These are phyloP conservation scores for Irpex sp. DNA, from an alignment of 1,284 basidiomycete species.

Conservation along the genomic window DNA sequence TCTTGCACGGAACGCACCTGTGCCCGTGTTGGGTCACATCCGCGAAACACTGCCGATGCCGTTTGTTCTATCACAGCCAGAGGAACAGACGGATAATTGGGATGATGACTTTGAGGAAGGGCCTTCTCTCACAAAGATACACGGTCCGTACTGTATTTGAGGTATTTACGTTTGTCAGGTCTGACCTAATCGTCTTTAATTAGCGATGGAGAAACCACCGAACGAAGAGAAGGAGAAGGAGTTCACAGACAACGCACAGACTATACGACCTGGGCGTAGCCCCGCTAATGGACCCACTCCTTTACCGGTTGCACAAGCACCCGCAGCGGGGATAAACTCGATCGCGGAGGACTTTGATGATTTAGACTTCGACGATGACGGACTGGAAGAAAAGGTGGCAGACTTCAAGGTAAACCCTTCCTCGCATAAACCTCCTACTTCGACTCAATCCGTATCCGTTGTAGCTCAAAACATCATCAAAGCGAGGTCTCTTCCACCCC, in stretches of 20 bases:
- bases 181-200: neutral
- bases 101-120: conserved; percentile 97
- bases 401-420: conserved; percentile 65
- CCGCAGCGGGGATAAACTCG: conserved; percentile 53
- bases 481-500: conserved; percentile 80
- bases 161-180: conserved; percentile 10
- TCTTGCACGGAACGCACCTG: conserved; percentile 12
- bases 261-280: conserved; percentile 71
- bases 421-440: neutral
- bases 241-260: conserved; percentile 68
- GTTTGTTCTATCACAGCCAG: conserved; percentile 56
- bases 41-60: conserved; percentile 31
- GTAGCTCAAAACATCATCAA: conserved; percentile 72
- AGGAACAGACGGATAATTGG: conserved; percentile 92
- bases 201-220: conserved; percentile 59
- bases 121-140: conserved; percentile 82
- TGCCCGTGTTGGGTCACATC: conserved; percentile 22
- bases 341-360: conserved; percentile 92
- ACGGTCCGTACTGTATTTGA: conserved; percentile 40
- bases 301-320: conserved; percentile 56
- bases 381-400: conserved; percentile 71
- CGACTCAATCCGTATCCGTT: neutral
- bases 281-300: conserved; percentile 40
- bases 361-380: conserved; percentile 70
- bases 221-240: conserved; percentile 60